A percentile compares a stretch with the other conserved stretches of the same genome.
Conservation (phyloP, 129 eudicot species). For the Kitagawia praeruptora region DNA sequence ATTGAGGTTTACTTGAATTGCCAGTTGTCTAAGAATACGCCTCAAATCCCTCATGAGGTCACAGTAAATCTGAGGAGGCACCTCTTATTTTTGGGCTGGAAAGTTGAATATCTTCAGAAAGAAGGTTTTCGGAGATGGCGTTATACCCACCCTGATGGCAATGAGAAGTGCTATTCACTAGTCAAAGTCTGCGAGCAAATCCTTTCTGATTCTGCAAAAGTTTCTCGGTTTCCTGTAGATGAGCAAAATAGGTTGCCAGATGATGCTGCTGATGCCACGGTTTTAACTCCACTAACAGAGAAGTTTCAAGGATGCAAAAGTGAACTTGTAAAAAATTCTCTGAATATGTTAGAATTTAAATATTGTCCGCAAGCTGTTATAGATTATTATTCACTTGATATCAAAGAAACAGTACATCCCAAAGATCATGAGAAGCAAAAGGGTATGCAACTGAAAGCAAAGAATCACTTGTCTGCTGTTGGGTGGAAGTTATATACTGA, state of each 20-base stretch:
- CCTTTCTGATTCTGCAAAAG: constrained; percentile 4
- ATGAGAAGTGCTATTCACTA: constrained; percentile 37
- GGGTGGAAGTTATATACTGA: constrained; percentile 41
- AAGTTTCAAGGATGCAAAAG: constrained; percentile 3
- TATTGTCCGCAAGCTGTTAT: constrained; percentile 45
- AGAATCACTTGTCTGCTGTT: constrained; percentile 48
- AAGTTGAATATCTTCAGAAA: constrained; percentile 24
- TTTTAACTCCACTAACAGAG: constrained; percentile 1
- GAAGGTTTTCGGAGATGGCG: constrained; percentile 21
- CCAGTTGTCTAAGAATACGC: neutral
- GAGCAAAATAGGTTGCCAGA: neutral
- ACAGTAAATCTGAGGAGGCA: constrained; percentile 33
- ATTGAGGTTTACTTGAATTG: neutral
- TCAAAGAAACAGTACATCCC: neutral
- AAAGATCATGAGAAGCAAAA: neutral
- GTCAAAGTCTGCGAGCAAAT: constrained; percentile 18
- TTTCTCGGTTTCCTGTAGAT: neutral
- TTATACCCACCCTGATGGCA: constrained; percentile 31
- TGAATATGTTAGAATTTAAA: constrained; percentile 25
- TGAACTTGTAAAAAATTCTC: neutral
- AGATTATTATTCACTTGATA: constrained; percentile 20
- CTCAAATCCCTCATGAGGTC: neutral
- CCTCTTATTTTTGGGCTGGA: constrained; percentile 63
- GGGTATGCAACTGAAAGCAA: constrained; percentile 26
- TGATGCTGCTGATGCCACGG: neutral